phyloP scores from a whole-genome alignment of 352 stramenopile genomes.

The Elongisporangium undulatum region DNA sequence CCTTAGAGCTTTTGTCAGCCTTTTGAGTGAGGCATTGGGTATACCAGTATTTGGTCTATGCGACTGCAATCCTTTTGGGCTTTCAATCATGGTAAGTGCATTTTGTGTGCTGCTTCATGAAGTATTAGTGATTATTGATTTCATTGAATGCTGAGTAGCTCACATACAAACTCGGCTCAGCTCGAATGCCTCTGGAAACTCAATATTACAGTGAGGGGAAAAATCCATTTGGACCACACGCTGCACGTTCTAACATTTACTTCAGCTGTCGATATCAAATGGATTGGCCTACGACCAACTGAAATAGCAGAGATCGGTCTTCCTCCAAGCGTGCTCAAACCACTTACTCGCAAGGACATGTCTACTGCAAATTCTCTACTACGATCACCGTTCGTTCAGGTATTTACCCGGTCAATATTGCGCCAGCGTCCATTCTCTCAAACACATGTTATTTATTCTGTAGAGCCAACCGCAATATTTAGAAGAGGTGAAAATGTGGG shows the following conservation, averaged over 20 bases:
- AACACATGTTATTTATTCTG: neutral
- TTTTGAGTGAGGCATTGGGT: constrained; percentile 59
- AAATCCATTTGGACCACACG: no score
- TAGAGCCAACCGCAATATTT: neutral
- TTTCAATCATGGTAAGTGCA: constrained; percentile 84
- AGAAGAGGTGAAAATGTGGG: constrained; percentile 57
- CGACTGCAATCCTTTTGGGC: constrained; percentile 94
- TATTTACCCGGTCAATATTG: constrained; percentile 6
- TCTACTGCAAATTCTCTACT: constrained; percentile 35
- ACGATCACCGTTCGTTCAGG: constrained; percentile 58
- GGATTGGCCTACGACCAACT: constrained; percentile 89
- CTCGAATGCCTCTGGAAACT: constrained; percentile 77
- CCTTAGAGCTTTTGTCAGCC: constrained; percentile 76
- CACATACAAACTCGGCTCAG: constrained; percentile 88
- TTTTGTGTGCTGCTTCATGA: neutral
- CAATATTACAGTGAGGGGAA: constrained; percentile 37
- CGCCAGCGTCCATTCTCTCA: neutral
- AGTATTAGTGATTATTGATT: neutral
- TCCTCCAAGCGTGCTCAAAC: constrained; percentile 48
- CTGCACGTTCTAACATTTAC: neutral
- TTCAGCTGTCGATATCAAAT: constrained; percentile 80
- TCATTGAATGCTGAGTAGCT: constrained; percentile 29
- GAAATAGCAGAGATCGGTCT: constrained; percentile 51
- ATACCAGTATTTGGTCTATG: constrained; percentile 91
- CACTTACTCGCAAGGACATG: constrained; percentile 50